Evolutionary conservation across 1,284 basidiomycete genomes (phyloP).

Genomic region (Rhodofomes roseus): DNA sequence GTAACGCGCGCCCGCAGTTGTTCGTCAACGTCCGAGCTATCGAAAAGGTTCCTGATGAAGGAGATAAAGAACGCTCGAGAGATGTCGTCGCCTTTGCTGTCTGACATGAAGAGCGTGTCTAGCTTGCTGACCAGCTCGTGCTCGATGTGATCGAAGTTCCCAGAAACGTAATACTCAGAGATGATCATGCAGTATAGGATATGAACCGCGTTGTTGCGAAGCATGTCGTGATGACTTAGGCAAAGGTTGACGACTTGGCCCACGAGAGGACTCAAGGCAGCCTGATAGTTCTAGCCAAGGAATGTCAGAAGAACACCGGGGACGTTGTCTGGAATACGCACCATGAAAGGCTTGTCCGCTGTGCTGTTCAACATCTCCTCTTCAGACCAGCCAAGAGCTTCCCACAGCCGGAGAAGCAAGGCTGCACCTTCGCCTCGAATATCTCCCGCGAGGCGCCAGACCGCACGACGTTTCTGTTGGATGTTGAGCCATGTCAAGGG

Average conservation of each 20-base stretch:
- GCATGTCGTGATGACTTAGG: slow-evolving; percentile 90
- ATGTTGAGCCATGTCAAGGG: not conserved
- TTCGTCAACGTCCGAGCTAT: slow-evolving; percentile 77
- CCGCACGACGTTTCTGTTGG: slow-evolving; percentile 83
- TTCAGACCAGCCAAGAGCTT: slow-evolving; percentile 79
- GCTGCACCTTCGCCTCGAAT: slow-evolving; percentile 89
- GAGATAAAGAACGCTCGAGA: slow-evolving; percentile 91
- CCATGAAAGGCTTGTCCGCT: slow-evolving; percentile 54
- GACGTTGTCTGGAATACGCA: slow-evolving; percentile 30
- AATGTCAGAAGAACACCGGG: not conserved
- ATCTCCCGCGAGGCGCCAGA: slow-evolving; percentile 95
- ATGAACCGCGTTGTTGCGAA: slow-evolving; percentile 87
- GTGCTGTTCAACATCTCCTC: slow-evolving; percentile 46
- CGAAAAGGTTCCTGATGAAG: slow-evolving; percentile 88
- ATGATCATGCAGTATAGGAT: slow-evolving; percentile 97
- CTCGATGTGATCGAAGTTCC: slow-evolving; percentile 84
- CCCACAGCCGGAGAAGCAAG: slow-evolving; percentile 85
- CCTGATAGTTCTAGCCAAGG: slow-evolving; percentile 69
- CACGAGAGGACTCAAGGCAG: slow-evolving; percentile 81
- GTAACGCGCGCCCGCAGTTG: slow-evolving; percentile 76
- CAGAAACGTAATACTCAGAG: slow-evolving; percentile 81
- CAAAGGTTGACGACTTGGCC: slow-evolving; percentile 92
- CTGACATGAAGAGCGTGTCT: slow-evolving; percentile 89
- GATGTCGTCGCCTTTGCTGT: slow-evolving; percentile 87
- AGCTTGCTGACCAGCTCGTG: slow-evolving; percentile 93